These are phyloP conservation scores for Sarocladium strictum DNA, from an alignment of 2,329 filamentous ascomycete genomes.

Conservation along the genomic window DNA sequence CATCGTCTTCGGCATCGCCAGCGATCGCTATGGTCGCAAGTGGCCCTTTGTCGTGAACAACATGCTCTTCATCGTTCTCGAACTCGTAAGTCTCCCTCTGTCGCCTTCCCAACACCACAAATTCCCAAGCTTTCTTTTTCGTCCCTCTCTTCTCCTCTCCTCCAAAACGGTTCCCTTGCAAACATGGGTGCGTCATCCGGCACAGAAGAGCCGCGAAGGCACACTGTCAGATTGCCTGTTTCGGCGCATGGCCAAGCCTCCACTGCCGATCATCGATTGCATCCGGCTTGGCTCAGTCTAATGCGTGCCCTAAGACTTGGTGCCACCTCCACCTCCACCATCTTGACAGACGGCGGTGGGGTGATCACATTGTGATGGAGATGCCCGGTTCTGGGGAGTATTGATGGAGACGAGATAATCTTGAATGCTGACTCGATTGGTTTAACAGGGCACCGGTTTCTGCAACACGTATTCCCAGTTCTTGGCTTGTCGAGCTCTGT, in stretches of 20 bases:
- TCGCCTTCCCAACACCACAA: too few relatives aligned
- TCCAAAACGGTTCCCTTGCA: neutral
- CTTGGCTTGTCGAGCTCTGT: slow-evolving; percentile 67
- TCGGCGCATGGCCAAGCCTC: neutral
- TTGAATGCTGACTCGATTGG: neutral
- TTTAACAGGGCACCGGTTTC: slow-evolving; percentile 53
- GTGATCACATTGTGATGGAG: too few relatives aligned
- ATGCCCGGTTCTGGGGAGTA: too few relatives aligned
- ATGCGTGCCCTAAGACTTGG: too few relatives aligned
- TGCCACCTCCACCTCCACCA: too few relatives aligned
- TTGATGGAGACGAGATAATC: neutral
- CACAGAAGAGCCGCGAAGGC: neutral
- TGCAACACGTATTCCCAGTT: slow-evolving; percentile 64
- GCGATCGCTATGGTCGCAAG: slow-evolving; percentile 52
- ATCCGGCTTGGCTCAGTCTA: slow-evolving; percentile 14
- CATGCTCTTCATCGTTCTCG: slow-evolving; percentile 63
- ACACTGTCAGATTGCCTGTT: neutral
- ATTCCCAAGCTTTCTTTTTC: neutral
- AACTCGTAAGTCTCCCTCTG: slow-evolving; percentile 52
- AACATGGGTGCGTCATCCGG: neutral
- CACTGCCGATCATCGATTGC: slow-evolving; percentile 1
- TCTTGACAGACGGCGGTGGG: too few relatives aligned
- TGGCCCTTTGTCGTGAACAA: slow-evolving; percentile 77
- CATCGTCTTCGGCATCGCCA: slow-evolving; percentile 46
- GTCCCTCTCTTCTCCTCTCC: neutral